Base-by-base conservation (phyloP, 2,329 filamentous ascomycete genomes). In the Fusarium compactum region DNA sequence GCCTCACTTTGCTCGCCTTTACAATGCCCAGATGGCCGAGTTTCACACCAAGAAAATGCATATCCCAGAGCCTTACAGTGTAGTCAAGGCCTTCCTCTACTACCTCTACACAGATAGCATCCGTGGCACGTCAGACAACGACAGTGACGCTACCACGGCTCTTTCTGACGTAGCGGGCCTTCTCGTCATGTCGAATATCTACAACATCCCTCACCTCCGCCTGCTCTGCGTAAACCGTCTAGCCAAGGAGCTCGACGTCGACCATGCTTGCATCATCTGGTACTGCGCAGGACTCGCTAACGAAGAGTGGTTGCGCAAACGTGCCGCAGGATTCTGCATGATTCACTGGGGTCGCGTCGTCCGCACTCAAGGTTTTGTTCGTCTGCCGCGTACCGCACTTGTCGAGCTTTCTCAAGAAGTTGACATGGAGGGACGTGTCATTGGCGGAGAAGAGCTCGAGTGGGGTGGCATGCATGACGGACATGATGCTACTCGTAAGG, bases 41-140 rank as follows among this genome's bases (percentile, higher is more conserved):
- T 99, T 97, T 76, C 96, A 99, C 78, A 96, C 94, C 18, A 96
- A 96, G 76, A 94, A 93, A 80, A 96, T 99, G 92, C 95, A 99
- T 81, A 97, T 99, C 46, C 95, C 96, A 0, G 97, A 99, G 77
- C 95, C 95, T 1, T 98, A 98, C 80, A 91, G 90, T 2, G 94
- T 97, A 0, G 96, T 99, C 48, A 94, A 93, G 73, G 94, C 95
- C 1, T 99, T 99, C 77, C 86, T 99, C 29, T 95, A 96, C 81
- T 99, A 98, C 77, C 88, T 99, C 2, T 99, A 99, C 81, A 98
- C 96, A 0, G 96, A 99, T 80, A 95, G 91, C 73, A 98, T 99
- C 72, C 85, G 89, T 70, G 81, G 84, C 44, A 80, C 81, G 8
- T 78, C 80, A 3, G 83, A 85, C 27, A 80, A 82, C n/a, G 82